These are phyloP conservation scores for Aurantiochytrium sp. DNA, from an alignment of 108 stramenopile species.

Conservation along the genomic window DNA sequence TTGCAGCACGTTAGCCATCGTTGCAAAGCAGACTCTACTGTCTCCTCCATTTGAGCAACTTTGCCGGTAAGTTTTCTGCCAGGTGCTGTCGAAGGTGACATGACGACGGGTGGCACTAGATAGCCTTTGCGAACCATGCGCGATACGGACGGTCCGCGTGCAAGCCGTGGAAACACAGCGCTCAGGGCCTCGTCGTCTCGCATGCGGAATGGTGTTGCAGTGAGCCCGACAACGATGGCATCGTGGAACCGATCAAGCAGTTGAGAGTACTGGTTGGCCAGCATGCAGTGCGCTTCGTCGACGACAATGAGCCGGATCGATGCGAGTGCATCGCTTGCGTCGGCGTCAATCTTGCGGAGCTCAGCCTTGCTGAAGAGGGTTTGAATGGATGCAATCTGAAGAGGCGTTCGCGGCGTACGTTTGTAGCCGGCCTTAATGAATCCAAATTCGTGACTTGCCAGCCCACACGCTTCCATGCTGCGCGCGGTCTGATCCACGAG, in stretches of 20 bases:
- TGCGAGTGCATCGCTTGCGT: background rate
- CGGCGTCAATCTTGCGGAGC: background rate
- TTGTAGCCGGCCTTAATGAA: background rate
- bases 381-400: conserved; percentile 5
- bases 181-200: background rate
- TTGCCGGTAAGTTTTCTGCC: background rate
- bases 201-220: background rate
- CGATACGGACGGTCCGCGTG: background rate
- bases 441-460: background rate
- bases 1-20: background rate
- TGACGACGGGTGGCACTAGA: background rate
- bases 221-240: background rate
- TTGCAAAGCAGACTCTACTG: background rate
- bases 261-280: background rate
- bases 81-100: background rate
- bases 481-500: conserved; percentile 13
- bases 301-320: background rate
- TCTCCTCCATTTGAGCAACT: background rate
- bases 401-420: background rate
- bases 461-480: background rate
- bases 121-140: background rate
- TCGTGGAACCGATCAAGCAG: background rate
- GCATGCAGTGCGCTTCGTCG: conserved; percentile 13
- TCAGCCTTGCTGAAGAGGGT: background rate
- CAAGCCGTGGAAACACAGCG: background rate